phyloP scores from a whole-genome alignment of 768 basidiomycete genomes.

The Suillus discolor region DNA sequence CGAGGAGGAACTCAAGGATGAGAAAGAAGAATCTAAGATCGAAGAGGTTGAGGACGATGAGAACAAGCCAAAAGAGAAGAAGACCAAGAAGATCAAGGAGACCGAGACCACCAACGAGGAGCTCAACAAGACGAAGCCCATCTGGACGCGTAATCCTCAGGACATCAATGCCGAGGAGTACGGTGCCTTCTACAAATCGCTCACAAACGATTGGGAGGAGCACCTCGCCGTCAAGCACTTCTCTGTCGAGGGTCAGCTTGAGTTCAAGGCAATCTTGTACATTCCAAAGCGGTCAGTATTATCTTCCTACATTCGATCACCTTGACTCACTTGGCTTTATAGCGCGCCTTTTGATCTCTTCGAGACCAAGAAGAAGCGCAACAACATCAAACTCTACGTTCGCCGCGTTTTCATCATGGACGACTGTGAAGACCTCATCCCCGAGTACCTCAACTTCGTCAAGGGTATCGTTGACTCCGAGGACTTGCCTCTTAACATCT shows the following conservation, averaged over 20 bases:
- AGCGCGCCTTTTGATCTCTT: constrained; percentile 99
- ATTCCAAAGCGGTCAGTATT: constrained; percentile 85
- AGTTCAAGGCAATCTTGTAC: constrained; percentile 99
- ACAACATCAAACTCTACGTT: constrained; percentile 99
- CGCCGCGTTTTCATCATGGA: constrained; percentile 99
- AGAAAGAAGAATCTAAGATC: constrained; percentile 75
- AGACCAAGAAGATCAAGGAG: constrained; percentile 95
- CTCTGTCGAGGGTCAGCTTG: constrained; percentile 99
- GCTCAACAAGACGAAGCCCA: constrained; percentile 99
- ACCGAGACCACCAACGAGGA: constrained; percentile 88
- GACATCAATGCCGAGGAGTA: constrained; percentile 96
- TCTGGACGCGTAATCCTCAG: constrained; percentile 98
- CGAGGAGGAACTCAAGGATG: constrained; percentile 73
- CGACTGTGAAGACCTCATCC: constrained; percentile 98
- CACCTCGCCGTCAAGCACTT: constrained; percentile 99
- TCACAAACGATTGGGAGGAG: constrained; percentile 99
- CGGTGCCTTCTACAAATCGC: constrained; percentile 96
- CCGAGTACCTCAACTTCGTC: constrained; percentile 99
- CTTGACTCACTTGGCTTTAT: constrained; percentile 11
- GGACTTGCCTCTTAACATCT: constrained; percentile 99
- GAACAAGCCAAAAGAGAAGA: constrained; percentile 83
- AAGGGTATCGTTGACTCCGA: constrained; percentile 99
- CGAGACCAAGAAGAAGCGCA: constrained; percentile 99
- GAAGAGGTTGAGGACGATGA: constrained; percentile 83
- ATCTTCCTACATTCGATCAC: not conserved